Base-by-base conservation (phyloP, 208 protist species). In the Acanthamoeba lenticulata region DNA sequence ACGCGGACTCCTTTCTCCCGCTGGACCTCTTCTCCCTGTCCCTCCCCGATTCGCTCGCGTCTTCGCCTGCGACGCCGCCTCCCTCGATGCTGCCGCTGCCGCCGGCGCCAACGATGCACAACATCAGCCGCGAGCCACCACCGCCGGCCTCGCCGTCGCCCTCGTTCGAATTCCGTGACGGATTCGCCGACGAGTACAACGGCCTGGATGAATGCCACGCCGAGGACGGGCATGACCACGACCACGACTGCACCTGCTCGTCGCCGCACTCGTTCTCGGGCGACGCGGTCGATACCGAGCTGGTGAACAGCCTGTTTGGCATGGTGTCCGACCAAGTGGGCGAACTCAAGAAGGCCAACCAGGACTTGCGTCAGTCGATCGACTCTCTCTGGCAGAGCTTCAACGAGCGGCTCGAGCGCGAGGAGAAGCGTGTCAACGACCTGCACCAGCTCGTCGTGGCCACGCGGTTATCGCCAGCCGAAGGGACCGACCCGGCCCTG, bases 301-400 rank as follows among this genome's bases (percentile, higher is more conserved):
- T 77, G 67, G 67, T 44, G 36, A 77, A 77, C 34, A 44, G 67
- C 38, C 67, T 77, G 34, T 77, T 77, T 27, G 67, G 67, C 32
- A 38, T 77, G 67, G 24, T 77, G 36, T 44, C 67, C 34, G 67
- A 77, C 32, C 67, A 77, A 34, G 38, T 77, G 34, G 38, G 67
- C 38, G 67, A 77, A 17, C 67, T 77, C 67, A 77, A 77, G 67
- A 77, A 77, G 67, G 67, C 67, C 67, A 77, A 77, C 38, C 34
- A 77, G 36, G 67, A 44, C 11, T 34, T 77, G 67, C 67, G 67
- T 34, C 34, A 77, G 2, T 77, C 67, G 67, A 38, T 77, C 67
- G 67, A 77, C 67, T 36, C 67, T 4, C 34, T 77, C 67, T 77
- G 67, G 67, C 36, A 7, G 17, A 44, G 34, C 67, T 44, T 77